These are phyloP conservation scores for Tolypocladium endophyticum DNA, from an alignment of 2,329 filamentous ascomycete genomes.

Conservation along the genomic window DNA sequence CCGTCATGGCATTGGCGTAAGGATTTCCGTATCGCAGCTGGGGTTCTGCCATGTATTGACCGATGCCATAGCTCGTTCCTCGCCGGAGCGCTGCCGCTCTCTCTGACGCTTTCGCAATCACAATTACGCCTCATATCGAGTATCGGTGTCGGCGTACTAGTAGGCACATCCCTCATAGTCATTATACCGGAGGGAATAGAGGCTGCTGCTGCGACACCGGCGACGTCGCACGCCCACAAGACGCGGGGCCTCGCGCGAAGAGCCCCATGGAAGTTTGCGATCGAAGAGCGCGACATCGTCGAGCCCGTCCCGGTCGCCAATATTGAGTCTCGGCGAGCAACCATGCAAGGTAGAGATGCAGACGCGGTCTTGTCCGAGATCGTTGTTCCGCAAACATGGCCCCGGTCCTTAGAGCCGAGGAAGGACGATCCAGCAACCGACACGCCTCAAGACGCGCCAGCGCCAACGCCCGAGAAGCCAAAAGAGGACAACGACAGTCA, in stretches of 20 bases:
- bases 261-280: conserved; percentile 17
- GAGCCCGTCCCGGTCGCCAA: conserved; percentile 11
- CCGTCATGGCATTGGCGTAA: conserved; percentile 50
- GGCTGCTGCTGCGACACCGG: conserved; percentile 63
- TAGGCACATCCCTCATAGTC: conserved; percentile 90
- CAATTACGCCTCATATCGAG: conserved; percentile 85
- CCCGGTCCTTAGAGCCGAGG: neutral
- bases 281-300: conserved; percentile 13
- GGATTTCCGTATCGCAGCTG: conserved; percentile 12
- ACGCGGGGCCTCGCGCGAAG: conserved; percentile 20
- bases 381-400: neutral
- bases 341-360: neutral
- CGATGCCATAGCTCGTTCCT: conserved; percentile 67
- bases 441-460: neutral
- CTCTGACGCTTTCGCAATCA: conserved; percentile 75
- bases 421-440: neutral
- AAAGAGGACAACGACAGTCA: conserved; percentile 20
- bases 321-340: neutral
- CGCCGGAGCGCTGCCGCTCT: conserved; percentile 81
- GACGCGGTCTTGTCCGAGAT: neutral
- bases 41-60: neutral
- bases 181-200: conserved; percentile 97
- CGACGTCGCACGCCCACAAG: conserved; percentile 27
- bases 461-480: conserved; percentile 1
- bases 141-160: conserved; percentile 84